A percentile compares a stretch with the other conserved stretches of the same genome.
phyloP scores from a whole-genome alignment of 176 grass and related monocot species.

The Paspalum vaginatum region DNA sequence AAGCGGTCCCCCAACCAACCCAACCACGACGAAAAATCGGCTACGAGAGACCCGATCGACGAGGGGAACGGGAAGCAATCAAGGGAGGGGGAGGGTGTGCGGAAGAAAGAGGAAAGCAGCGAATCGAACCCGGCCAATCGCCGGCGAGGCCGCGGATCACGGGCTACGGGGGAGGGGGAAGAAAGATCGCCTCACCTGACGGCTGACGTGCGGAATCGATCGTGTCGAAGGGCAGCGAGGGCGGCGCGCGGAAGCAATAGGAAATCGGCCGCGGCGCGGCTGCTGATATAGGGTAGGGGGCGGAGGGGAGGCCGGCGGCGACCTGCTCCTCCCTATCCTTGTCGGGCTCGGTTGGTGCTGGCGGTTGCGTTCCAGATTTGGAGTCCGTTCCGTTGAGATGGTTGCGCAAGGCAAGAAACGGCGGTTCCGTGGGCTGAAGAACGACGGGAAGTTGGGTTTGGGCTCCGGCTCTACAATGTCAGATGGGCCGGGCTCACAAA shows the following conservation, averaged over 20 bases:
- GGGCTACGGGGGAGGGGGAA: no score
- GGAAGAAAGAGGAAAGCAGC: neutral
- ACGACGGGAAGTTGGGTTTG: no score
- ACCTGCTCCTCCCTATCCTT: neutral
- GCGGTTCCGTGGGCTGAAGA: neutral
- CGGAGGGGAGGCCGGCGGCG: neutral
- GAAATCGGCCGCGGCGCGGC: neutral
- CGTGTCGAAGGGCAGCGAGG: neutral
- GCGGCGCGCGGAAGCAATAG: neutral
- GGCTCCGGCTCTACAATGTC: no score
- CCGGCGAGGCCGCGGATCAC: neutral
- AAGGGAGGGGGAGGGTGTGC: fast-evolving
- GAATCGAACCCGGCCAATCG: neutral
- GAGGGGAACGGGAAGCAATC: neutral
- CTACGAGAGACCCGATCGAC: neutral
- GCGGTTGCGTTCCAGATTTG: neutral
- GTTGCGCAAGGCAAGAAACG: neutral
- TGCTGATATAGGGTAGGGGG: neutral
- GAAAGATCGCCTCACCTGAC: neutral
- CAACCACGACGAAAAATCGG: neutral
- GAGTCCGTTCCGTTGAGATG: neutral
- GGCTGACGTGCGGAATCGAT: neutral
- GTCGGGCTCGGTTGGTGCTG: neutral
- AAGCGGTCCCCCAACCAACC: neutral
- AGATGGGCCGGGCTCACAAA: no score